Conservation (phyloP, 495 filamentous ascomycete genomes). For the Neurospora sp. region DNA sequence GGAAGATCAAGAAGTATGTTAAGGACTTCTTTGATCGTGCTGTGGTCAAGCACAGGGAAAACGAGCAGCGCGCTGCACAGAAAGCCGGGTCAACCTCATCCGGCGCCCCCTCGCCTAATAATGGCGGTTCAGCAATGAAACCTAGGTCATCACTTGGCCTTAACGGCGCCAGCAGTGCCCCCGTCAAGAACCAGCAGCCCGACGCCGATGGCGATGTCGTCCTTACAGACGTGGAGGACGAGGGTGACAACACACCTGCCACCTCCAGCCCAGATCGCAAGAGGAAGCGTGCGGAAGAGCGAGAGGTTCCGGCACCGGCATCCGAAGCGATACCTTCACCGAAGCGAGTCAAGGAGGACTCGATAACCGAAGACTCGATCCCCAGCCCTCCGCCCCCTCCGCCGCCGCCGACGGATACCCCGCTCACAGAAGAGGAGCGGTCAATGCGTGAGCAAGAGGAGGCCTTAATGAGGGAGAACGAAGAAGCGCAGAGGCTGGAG, state of each 20-base stretch:
- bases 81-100: neutral
- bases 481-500: constrained; percentile 31
- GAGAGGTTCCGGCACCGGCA: constrained; percentile 19
- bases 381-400: constrained; percentile 38
- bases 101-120: neutral
- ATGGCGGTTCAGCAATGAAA: neutral
- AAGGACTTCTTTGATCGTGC: constrained; percentile 81
- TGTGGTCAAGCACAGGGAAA: constrained; percentile 57
- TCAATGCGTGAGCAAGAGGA: constrained; percentile 34
- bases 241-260: constrained; percentile 32
- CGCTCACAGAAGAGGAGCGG: constrained; percentile 24
- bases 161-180: constrained; percentile 13
- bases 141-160: neutral
- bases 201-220: constrained; percentile 16
- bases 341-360: constrained; percentile 41
- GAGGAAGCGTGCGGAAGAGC: constrained; percentile 48
- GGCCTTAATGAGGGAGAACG: constrained; percentile 26
- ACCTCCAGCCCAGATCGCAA: constrained; percentile 37
- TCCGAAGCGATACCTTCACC: constrained; percentile 33
- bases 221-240: constrained; percentile 30
- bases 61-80: constrained; percentile 45
- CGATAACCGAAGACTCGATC: constrained; percentile 5
- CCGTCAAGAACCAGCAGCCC: constrained; percentile 13
- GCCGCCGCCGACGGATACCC: constrained; percentile 23
- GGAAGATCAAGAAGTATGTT: constrained; percentile 70